These are phyloP conservation scores for Chrysoporthe austroafricana DNA, from an alignment of 2,329 filamentous ascomycete genomes.

Conservation along the genomic window DNA sequence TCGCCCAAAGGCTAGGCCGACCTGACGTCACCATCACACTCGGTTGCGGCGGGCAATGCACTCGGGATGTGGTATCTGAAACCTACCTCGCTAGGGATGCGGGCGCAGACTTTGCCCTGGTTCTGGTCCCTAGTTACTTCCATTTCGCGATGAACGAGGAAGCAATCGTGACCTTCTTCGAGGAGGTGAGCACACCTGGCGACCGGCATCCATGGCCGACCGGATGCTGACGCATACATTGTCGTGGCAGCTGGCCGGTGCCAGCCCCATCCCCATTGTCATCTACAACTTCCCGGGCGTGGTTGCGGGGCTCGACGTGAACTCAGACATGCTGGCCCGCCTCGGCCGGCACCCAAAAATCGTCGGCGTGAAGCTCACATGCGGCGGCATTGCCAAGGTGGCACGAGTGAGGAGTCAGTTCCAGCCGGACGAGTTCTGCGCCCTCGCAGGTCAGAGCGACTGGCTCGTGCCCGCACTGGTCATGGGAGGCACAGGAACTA, in stretches of 20 bases:
- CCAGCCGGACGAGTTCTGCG: slow-evolving; percentile 60
- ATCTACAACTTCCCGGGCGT: slow-evolving; percentile 77
- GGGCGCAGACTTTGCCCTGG: slow-evolving; percentile 69
- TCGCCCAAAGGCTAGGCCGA: slow-evolving; percentile 60
- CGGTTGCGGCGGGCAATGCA: slow-evolving; percentile 68
- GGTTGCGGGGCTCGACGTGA: slow-evolving; percentile 68
- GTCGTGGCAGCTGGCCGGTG: slow-evolving; percentile 52
- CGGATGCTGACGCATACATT: neutral
- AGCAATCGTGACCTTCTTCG: slow-evolving; percentile 66
- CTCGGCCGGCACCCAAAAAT: slow-evolving; percentile 66
- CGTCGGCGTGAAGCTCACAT: slow-evolving; percentile 72
- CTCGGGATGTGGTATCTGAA: slow-evolving; percentile 67
- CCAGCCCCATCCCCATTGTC: slow-evolving; percentile 64
- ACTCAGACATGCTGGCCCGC: slow-evolving; percentile 65
- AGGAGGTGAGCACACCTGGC: slow-evolving; percentile 45
- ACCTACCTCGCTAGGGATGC: slow-evolving; percentile 64
- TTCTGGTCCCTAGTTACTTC: slow-evolving; percentile 75
- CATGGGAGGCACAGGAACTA: slow-evolving; percentile 59
- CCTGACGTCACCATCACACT: slow-evolving; percentile 65
- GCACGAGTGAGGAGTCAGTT: slow-evolving; percentile 56
- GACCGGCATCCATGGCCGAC: neutral
- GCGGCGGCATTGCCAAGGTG: slow-evolving; percentile 72
- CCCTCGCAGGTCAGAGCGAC: slow-evolving; percentile 72
- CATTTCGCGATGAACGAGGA: slow-evolving; percentile 64
- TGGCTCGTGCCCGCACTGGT: slow-evolving; percentile 65